Percentiles rank a stretch among this genome's conserved stretches.
Conservation (phyloP, 352 stramenopile species). For the Phytopythium mirpurense region DNA sequence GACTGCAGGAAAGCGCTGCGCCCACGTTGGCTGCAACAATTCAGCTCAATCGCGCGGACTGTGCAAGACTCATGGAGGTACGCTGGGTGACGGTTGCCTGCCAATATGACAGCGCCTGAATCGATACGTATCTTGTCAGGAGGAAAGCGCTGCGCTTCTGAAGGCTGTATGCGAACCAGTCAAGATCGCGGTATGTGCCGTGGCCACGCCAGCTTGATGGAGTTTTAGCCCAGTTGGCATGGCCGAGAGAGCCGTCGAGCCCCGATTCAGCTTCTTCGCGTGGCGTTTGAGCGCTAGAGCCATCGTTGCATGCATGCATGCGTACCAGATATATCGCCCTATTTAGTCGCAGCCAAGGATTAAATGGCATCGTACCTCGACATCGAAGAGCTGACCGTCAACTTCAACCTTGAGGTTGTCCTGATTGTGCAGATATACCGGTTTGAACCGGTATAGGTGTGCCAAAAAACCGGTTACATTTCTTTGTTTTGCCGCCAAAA, state of each 20-base stretch:
- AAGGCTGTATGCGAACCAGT: conserved; percentile 65
- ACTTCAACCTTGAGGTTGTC: too few relatives aligned
- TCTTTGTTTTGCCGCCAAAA: conserved; percentile 35
- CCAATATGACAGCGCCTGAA: too few relatives aligned
- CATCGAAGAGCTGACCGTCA: too few relatives aligned
- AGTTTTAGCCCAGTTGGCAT: not conserved
- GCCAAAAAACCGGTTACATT: not conserved
- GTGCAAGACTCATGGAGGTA: conserved; percentile 86
- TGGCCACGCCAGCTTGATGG: conserved; percentile 23
- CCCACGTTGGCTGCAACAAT: conserved; percentile 59
- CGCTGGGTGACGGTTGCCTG: too few relatives aligned
- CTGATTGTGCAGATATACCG: too few relatives aligned
- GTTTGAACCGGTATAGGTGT: too few relatives aligned
- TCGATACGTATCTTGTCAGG: conserved; percentile 19
- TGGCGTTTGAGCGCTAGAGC: too few relatives aligned
- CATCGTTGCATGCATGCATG: too few relatives aligned
- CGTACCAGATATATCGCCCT: not conserved
- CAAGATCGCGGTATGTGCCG: conserved; percentile 69
- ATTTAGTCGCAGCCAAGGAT: too few relatives aligned
- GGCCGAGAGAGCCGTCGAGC: too few relatives aligned
- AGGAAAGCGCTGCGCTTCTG: conserved; percentile 52
- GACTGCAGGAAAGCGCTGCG: conserved; percentile 56
- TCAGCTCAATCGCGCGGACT: conserved; percentile 75
- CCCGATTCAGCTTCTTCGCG: too few relatives aligned
- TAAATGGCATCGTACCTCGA: too few relatives aligned